Evolutionary conservation across 306 rosid genomes (phyloP), one percentile per base, ranked within the genome.

Genomic region (Biancaea sappan): DNA sequence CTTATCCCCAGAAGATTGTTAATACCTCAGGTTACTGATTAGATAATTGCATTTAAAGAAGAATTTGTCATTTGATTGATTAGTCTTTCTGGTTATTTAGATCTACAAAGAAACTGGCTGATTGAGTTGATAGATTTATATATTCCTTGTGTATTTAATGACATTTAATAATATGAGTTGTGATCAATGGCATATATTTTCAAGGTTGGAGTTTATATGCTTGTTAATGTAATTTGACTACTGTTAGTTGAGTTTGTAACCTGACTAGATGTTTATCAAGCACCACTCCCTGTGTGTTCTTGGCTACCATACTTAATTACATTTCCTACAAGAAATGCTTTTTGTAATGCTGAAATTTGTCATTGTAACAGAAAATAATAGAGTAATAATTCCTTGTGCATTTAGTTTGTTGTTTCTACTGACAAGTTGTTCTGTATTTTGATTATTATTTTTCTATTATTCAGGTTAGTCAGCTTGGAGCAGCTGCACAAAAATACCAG

Each of bases 401-500:
- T 34, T 69, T 51, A 31, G n/a, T 54, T 48, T 67, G 9, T 37
- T 38, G 32, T 18, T 58, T 28, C 59, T 24, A 12, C 29, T 50
- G 28, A 8, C 26, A 61, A 18, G 31, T 10, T 66, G 69, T 28
- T 75, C 12, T 59, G 24, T 72, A 52, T 71, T 31, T 21, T 69
- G 69, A 32, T 54, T 34, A 56, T 61, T 78, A 22, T 64, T 59
- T 56, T 41, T 31, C 34, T 28, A 26, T 48, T n/a, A 26, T 84
- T 63, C 92, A 94, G 98, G 97, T 94, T 84, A 87, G 92, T 84
- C 97, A 94, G 70, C 96, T 94, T 77, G 96, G 91, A 59, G 88
- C 88, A 29, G 98, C 94, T 61, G 97, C 98, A 75, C 97, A 94
- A 71, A 94, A 91, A 72, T 94, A 91, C 85, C 98, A 94, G 88